Conservation (phyloP, 805 yeast species). For the Lachancea dasiensis region DNA sequence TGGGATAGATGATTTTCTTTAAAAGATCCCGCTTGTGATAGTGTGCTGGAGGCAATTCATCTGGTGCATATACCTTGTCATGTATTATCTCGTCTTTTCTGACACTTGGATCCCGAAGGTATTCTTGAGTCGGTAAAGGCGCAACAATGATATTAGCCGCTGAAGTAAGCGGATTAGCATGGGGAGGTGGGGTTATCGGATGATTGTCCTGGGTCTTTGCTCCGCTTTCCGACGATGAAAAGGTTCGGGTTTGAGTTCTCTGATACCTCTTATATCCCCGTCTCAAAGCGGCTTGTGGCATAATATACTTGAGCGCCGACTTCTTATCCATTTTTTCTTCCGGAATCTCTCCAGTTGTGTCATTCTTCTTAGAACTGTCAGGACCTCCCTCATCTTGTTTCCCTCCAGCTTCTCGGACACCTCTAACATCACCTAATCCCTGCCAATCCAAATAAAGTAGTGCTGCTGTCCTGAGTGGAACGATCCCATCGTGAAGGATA, state of each 20-base stretch:
- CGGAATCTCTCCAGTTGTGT: slow-evolving; percentile 23
- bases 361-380: slow-evolving; percentile 8
- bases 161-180: slow-evolving; percentile 69
- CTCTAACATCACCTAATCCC: slow-evolving; percentile 51
- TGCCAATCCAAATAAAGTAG: slow-evolving; percentile 80
- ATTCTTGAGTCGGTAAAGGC: slow-evolving; percentile 67
- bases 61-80: slow-evolving; percentile 65
- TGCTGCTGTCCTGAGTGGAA: slow-evolving; percentile 87
- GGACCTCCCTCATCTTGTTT: slow-evolving; percentile 1
- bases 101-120: slow-evolving; percentile 57
- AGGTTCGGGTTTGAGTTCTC: slow-evolving; percentile 22
- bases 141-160: slow-evolving; percentile 75
- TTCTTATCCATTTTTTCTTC: slow-evolving; percentile 22
- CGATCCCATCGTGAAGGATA: slow-evolving; percentile 89
- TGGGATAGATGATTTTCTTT: slow-evolving; percentile 28
- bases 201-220: neutral
- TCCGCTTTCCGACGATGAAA: neutral
- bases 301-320: slow-evolving; percentile 25
- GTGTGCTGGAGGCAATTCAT: slow-evolving; percentile 57
- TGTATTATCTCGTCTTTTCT: slow-evolving; percentile 71
- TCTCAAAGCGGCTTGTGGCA: slow-evolving; percentile 23
- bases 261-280: slow-evolving; percentile 19
- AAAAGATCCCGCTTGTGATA: slow-evolving; percentile 25
- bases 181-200: slow-evolving; percentile 41
- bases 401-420: slow-evolving; percentile 23